Conservation (phyloP, 805 yeast genomes). For the Ogataea methylovora region DNA sequence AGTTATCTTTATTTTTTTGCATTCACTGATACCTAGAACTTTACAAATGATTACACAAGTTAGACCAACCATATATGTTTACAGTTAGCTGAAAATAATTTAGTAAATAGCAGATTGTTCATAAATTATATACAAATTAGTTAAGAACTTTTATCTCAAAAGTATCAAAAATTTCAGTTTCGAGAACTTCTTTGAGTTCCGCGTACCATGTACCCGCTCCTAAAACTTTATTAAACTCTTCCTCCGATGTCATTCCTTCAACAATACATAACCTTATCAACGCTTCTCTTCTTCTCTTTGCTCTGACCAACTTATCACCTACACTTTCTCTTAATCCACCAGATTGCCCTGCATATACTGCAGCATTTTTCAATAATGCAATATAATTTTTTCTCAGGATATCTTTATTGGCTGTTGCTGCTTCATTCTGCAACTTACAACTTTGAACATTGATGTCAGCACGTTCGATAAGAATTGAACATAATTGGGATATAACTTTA, state of each 20-base stretch:
- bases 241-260: constrained; percentile 27
- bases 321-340: constrained; percentile 47
- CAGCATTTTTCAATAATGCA: constrained; percentile 37
- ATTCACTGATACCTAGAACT: too few relatives aligned
- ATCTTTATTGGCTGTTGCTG: constrained; percentile 22
- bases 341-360: constrained; percentile 33
- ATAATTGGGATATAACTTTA: constrained; percentile 24
- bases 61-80: too few relatives aligned
- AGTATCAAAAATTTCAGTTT: not conserved
- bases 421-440: constrained; percentile 24
- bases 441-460: constrained; percentile 47
- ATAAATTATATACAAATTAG: too few relatives aligned
- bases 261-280: constrained; percentile 36
- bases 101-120: too few relatives aligned
- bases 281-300: constrained; percentile 37
- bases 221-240: constrained; percentile 18
- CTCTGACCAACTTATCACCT: constrained; percentile 34
- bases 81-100: too few relatives aligned
- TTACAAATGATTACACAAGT: too few relatives aligned
- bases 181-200: not conserved
- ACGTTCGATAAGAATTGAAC: constrained; percentile 39
- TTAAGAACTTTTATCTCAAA: not conserved
- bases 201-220: constrained; percentile 7
- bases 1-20: too few relatives aligned
- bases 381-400: constrained; percentile 32